These are phyloP conservation scores for Hebeloma cylindrosporum DNA, from an alignment of 768 basidiomycete genomes.

Conservation along the genomic window DNA sequence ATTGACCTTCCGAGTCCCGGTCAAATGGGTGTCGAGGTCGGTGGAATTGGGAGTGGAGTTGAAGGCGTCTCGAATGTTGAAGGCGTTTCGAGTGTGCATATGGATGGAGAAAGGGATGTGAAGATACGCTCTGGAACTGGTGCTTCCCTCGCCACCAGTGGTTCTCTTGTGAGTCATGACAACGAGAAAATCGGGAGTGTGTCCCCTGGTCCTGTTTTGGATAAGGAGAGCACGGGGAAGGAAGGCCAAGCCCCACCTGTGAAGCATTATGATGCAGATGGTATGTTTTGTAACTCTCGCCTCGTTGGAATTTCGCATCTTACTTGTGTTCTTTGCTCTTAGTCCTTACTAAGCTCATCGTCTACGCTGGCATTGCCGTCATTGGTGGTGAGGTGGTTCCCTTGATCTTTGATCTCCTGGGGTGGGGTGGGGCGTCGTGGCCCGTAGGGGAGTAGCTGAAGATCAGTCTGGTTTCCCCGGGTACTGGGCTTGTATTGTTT, in stretches of 20 bases:
- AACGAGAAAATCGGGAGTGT: slow-evolving; percentile 25
- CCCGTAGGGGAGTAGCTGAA: no score
- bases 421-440: slow-evolving; percentile 57
- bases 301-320: slow-evolving; percentile 2
- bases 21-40: slow-evolving; percentile 44
- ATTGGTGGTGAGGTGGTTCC: slow-evolving; percentile 65
- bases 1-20: slow-evolving; percentile 69
- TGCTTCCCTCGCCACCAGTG: slow-evolving; percentile 11
- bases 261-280: slow-evolving; percentile 86
- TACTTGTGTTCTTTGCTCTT: slow-evolving; percentile 6
- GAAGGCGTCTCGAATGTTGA: no score
- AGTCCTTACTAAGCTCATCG: slow-evolving; percentile 90
- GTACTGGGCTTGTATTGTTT: no score
- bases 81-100: slow-evolving; percentile 31
- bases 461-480: no score
- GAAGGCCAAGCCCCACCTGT: slow-evolving; percentile 33
- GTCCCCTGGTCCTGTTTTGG: slow-evolving; percentile 21
- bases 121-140: slow-evolving; percentile 52
- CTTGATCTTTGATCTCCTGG: slow-evolving; percentile 63
- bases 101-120: no score
- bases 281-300: slow-evolving; percentile 41
- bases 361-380: slow-evolving; percentile 84
- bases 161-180: slow-evolving; percentile 16
- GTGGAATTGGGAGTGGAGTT: slow-evolving; percentile 42
- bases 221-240: slow-evolving; percentile 36